A percentile compares a stretch with the other conserved stretches of the same genome.
Conservation (phyloP, 192 early-diverging fungal species). For the Backusella tarrabulga region DNA sequence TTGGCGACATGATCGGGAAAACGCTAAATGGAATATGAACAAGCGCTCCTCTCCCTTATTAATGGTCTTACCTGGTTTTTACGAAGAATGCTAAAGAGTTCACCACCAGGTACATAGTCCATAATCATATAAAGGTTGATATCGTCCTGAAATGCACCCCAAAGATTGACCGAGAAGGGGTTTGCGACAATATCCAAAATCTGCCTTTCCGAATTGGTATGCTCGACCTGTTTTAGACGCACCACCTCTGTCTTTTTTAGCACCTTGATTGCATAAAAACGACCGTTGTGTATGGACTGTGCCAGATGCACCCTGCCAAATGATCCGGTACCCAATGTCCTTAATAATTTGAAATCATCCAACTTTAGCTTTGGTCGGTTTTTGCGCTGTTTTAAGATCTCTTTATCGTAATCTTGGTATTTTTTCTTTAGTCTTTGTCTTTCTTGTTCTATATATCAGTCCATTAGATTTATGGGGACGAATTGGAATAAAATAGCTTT, state of each 20-base stretch:
- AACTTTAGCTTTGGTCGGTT: slow-evolving; percentile 6
- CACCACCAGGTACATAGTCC: slow-evolving; percentile 95
- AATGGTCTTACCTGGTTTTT: slow-evolving; percentile 56
- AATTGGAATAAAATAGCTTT: too few species aligned
- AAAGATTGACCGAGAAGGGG: slow-evolving; percentile 81
- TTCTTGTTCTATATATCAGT: background rate
- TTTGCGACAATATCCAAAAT: slow-evolving; percentile 67
- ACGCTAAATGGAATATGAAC: slow-evolving; percentile 47
- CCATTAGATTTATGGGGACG: too few species aligned
- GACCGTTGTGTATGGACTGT: slow-evolving; percentile 60
- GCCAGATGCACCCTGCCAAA: slow-evolving; percentile 94
- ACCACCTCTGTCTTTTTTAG: slow-evolving; percentile 81
- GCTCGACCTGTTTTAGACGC: slow-evolving; percentile 83
- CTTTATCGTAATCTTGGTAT: background rate
- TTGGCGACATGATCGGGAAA: slow-evolving; percentile 92
- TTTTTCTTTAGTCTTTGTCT: background rate
- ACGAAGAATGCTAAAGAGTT: slow-evolving; percentile 92
- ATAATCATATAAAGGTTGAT: slow-evolving; percentile 90
- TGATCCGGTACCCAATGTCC: slow-evolving; percentile 83
- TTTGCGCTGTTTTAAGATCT: slow-evolving; percentile 2
- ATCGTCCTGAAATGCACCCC: slow-evolving; percentile 93
- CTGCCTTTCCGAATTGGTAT: slow-evolving; percentile 80
- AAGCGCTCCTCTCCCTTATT: background rate
- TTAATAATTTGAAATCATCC: slow-evolving; percentile 12
- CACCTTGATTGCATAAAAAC: slow-evolving; percentile 85